Evolutionary conservation across 306 rosid genomes (phyloP).

Genomic region (Vicia sativa): DNA sequence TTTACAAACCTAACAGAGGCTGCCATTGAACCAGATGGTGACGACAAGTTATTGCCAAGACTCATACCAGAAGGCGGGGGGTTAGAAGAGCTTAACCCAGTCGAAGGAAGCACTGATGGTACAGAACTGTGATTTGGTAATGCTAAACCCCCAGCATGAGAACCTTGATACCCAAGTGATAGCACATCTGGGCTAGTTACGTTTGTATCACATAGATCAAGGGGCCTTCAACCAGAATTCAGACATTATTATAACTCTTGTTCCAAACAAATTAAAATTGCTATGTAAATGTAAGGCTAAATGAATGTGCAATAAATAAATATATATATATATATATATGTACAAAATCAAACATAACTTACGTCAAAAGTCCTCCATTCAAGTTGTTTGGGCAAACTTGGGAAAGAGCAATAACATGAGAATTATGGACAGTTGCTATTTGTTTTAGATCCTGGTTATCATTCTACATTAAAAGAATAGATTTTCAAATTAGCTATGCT

Average conservation of each 20-base stretch:
- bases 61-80: slow-evolving; percentile 79
- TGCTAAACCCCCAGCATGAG: slow-evolving; percentile 72
- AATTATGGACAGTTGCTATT: slow-evolving; percentile 63
- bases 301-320: too few relatives aligned
- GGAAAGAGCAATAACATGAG: slow-evolving; percentile 69
- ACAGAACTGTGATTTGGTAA: slow-evolving; percentile 72
- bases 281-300: not conserved
- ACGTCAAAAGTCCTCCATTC: slow-evolving; percentile 80
- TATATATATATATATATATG: too few relatives aligned
- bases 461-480: slow-evolving; percentile 52
- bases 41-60: slow-evolving; percentile 61
- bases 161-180: slow-evolving; percentile 68
- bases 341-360: slow-evolving; percentile 47
- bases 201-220: slow-evolving; percentile 83
- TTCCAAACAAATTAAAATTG: slow-evolving; percentile 19
- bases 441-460: slow-evolving; percentile 77
- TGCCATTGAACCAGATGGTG: slow-evolving; percentile 63
- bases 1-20: slow-evolving; percentile 62
- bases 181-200: slow-evolving; percentile 67
- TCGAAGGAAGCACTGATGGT: slow-evolving; percentile 59
- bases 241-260: slow-evolving; percentile 33
- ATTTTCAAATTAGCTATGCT: slow-evolving; percentile 34
- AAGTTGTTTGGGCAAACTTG: slow-evolving; percentile 73
- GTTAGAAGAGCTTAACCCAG: slow-evolving; percentile 67
- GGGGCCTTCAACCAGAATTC: slow-evolving; percentile 79